Evolutionary conservation across 2,329 filamentous ascomycete species (phyloP), one percentile per base, ranked within the genome.

Genomic region (Trichophyton schoenleinii): DNA sequence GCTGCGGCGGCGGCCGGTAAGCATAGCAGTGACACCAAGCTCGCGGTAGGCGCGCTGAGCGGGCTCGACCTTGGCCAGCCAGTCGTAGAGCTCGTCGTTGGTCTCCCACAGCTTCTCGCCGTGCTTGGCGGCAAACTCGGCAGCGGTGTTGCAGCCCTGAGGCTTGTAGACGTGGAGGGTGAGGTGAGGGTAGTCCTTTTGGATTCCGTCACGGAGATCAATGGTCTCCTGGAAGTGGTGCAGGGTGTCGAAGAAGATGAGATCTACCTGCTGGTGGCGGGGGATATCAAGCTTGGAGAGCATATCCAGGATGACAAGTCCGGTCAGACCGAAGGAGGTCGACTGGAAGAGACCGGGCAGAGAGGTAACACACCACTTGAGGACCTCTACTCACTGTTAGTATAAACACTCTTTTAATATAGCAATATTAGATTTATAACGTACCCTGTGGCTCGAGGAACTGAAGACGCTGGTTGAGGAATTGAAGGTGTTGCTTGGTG

Each of bases 21-120:
- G 81, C 59, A 97, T 89, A 60, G 94, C 94, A 62, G 88, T 87
- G 61, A 97, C 91, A 69, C 88, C 84, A 63, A 97, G 83, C 65
- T 95, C 87, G 18, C 86, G 80, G 76, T 96, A 97, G 5, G 94
- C 90, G 64, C 94, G 86, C 77, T 96, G 87, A 61, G 91, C 89
- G 15, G 94, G 94, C 80, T 99, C 94, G 57, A 99, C 94, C 80
- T 99, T 99, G 77, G 91, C 94, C 65, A 94, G 81, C 81, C 89
- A 97, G 81, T 99, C 94, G 77, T 99, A 99, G 70, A 92, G 83
- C 70, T 96, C 89, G 58, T 91, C 83, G 66, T 94, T 87, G 36
- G 80, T 83, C 72, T 96, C 88, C 86, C 91, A 99, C 57, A 97
- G 79, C 66, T 84, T 83, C 71, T 86, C 80, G 70, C 94, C 94